A percentile compares a stretch with the other conserved stretches of the same genome.
Conservation (phyloP, 306 rosid genomes). For the Cucumis cinereus region DNA sequence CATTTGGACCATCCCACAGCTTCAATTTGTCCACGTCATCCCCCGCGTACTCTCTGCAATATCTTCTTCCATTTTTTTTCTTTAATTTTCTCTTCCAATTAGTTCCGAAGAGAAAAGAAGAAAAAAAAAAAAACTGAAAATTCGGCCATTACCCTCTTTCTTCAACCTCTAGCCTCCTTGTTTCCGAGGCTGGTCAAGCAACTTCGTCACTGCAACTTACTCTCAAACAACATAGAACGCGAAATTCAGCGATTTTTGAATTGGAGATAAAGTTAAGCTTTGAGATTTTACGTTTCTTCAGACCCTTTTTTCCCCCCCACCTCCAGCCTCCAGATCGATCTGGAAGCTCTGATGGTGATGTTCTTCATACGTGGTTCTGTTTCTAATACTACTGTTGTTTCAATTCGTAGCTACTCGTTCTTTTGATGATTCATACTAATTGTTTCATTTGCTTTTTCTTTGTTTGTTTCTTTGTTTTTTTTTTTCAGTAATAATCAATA, state of each 20-base stretch:
- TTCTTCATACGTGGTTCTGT: neutral
- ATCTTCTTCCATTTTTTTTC: conserved; percentile 2
- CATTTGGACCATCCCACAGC: conserved; percentile 25
- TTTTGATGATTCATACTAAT: neutral
- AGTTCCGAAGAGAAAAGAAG: neutral
- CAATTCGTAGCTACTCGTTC: neutral
- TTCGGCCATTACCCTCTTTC: neutral
- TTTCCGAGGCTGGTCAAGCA: neutral
- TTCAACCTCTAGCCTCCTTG: conserved; percentile 1
- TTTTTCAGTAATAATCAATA: neutral
- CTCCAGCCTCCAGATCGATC: conserved; percentile 8
- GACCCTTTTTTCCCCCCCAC: neutral
- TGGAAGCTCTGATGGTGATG: neutral
- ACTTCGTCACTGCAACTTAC: neutral
- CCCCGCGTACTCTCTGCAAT: neutral
- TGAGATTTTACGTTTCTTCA: neutral
- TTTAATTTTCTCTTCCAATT: neutral
- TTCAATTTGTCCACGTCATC: conserved; percentile 44
- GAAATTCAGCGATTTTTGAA: neutral
- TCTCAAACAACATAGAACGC: neutral
- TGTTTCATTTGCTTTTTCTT: neutral
- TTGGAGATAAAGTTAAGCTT: neutral
- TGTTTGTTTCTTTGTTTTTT: neutral
- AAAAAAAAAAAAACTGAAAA: neutral
- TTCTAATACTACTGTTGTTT: neutral